Conservation (phyloP, 2,329 filamentous ascomycete species). For the Penicillium polonicum region DNA sequence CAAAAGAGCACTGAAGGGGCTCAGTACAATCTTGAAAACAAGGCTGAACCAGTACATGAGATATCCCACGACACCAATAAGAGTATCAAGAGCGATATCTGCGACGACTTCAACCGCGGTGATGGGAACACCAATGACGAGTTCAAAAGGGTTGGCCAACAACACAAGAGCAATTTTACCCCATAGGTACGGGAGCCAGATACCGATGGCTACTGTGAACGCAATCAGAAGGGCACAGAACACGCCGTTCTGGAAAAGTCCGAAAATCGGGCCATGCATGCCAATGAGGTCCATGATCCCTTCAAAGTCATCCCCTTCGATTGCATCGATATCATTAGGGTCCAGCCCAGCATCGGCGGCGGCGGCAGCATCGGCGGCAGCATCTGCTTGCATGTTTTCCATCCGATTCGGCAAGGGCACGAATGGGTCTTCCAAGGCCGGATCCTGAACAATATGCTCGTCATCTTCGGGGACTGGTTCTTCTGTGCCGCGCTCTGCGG, state of each 20-base stretch:
- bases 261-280: constrained; percentile 88
- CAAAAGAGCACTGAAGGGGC: constrained; percentile 36
- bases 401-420: constrained; percentile 51
- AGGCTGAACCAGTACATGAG: constrained; percentile 43
- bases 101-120: constrained; percentile 69
- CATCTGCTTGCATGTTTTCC: constrained; percentile 10
- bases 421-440: constrained; percentile 61
- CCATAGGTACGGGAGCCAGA: constrained; percentile 89
- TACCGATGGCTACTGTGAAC: constrained; percentile 77
- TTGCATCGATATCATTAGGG: constrained; percentile 55
- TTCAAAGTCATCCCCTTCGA: constrained; percentile 82
- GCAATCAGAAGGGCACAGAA: constrained; percentile 91
- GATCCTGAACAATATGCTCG: constrained; percentile 59
- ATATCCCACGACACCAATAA: constrained; percentile 63
- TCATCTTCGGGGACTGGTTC: constrained; percentile 53
- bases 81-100: constrained; percentile 75
- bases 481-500: constrained; percentile 26
- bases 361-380: constrained; percentile 6
- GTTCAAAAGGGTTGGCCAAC: constrained; percentile 71
- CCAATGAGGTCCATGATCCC: constrained; percentile 94
- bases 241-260: constrained; percentile 88
- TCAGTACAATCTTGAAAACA: constrained; percentile 33
- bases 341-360: constrained; percentile 63
- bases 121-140: constrained; percentile 66
- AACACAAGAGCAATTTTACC: constrained; percentile 81